Percentiles rank a stretch among this genome's conserved stretches.
These are phyloP conservation scores for Acanthochlamys bracteata DNA, from an alignment of 106 monocot species.

Conservation along the genomic window DNA sequence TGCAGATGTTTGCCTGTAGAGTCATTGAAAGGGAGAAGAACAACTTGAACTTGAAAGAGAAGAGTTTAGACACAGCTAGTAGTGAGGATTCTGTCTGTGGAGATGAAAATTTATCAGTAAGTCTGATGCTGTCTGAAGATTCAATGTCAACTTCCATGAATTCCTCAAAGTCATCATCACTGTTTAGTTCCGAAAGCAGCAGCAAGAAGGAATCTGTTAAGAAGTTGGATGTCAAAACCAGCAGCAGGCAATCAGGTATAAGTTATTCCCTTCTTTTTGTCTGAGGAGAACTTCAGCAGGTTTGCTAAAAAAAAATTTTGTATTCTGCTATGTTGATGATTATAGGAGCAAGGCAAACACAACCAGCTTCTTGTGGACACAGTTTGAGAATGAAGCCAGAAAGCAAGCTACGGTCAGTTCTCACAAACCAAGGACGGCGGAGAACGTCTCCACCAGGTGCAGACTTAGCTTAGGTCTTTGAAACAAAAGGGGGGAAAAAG, in stretches of 20 bases:
- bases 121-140: conserved; percentile 4
- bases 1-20: conserved; percentile 71
- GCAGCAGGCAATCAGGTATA: conserved; percentile 19
- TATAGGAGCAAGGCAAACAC: conserved; percentile 16
- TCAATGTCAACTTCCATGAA: neutral
- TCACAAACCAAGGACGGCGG: conserved; percentile 22
- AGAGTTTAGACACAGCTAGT: conserved; percentile 43
- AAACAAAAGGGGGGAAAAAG: neutral
- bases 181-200: neutral
- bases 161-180: conserved; percentile 9
- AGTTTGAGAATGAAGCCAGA: conserved; percentile 23
- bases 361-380: conserved; percentile 5
- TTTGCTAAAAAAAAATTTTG: too few relatives aligned
- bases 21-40: conserved; percentile 58
- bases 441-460: conserved; percentile 34
- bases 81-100: conserved; percentile 42
- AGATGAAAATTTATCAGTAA: conserved; percentile 15
- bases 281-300: neutral
- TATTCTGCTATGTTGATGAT: neutral
- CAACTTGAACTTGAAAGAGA: conserved; percentile 32
- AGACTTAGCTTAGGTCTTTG: neutral
- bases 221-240: conserved; percentile 10
- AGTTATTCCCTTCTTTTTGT: neutral
- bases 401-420: conserved; percentile 11
- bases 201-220: conserved; percentile 3